Conservation (phyloP, 768 basidiomycete genomes). For the Pleurotus sapidus region DNA sequence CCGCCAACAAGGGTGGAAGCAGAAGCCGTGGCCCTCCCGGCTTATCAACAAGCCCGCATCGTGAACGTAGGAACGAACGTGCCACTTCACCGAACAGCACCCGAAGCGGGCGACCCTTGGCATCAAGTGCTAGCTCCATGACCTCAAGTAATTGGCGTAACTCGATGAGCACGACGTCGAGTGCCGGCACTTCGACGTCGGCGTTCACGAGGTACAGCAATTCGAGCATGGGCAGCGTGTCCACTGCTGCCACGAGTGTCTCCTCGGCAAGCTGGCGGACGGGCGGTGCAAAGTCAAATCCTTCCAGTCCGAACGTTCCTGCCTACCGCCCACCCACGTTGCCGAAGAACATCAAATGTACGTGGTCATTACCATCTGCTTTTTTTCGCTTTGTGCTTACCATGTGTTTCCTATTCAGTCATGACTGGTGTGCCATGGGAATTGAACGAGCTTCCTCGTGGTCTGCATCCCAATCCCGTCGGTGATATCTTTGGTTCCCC, state of each 20-base stretch:
- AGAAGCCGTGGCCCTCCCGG: constrained; percentile 19
- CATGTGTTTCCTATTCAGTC: constrained; percentile 37
- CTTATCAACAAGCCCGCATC: constrained; percentile 22
- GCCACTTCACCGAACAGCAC: constrained; percentile 59
- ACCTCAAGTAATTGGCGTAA: constrained; percentile 76
- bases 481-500: constrained; percentile 64
- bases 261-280: constrained; percentile 75
- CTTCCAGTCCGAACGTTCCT: constrained; percentile 19
- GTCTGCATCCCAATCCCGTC: constrained; percentile 55
- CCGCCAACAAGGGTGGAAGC: constrained; percentile 13
- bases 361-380: constrained; percentile 25
- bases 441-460: constrained; percentile 65
- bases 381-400: constrained; percentile 8
- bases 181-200: constrained; percentile 64
- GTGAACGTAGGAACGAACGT: constrained; percentile 34
- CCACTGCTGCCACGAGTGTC: constrained; percentile 79
- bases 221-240: constrained; percentile 67
- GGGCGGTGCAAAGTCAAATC: constrained; percentile 31
- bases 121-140: constrained; percentile 61
- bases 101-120: constrained; percentile 46
- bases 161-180: constrained; percentile 68
- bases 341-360: constrained; percentile 82
- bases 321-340: constrained; percentile 17
- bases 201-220: constrained; percentile 83
- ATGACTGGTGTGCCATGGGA: constrained; percentile 80